These are phyloP conservation scores for Penicillium decumbens DNA, from an alignment of 2,329 filamentous ascomycete species.

Conservation along the genomic window DNA sequence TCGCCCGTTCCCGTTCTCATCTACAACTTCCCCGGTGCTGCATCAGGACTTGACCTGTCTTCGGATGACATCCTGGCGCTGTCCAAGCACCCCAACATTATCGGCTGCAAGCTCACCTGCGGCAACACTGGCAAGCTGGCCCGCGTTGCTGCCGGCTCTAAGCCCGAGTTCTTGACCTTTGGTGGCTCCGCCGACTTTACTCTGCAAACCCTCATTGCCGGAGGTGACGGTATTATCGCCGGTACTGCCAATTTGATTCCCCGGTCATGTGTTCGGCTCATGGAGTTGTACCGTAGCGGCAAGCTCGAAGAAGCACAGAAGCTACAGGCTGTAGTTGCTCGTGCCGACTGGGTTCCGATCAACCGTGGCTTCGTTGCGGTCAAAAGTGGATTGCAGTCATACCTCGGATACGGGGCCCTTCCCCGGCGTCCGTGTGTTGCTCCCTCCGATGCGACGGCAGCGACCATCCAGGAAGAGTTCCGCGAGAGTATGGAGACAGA, in stretches of 20 bases:
- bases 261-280: constrained; percentile 72
- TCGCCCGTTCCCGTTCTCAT: constrained; percentile 62
- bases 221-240: constrained; percentile 78
- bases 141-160: constrained; percentile 52
- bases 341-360: constrained; percentile 77
- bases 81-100: constrained; percentile 59
- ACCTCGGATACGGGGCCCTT: constrained; percentile 75
- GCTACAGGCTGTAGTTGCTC: constrained; percentile 71
- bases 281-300: constrained; percentile 69
- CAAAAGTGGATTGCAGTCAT: constrained; percentile 73
- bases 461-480: constrained; percentile 35
- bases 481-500: constrained; percentile 39
- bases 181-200: constrained; percentile 87
- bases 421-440: constrained; percentile 62
- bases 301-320: constrained; percentile 69
- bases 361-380: constrained; percentile 82
- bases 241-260: constrained; percentile 82
- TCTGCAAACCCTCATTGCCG: constrained; percentile 71
- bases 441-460: constrained; percentile 37
- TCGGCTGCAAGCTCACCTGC: constrained; percentile 68
- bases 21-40: constrained; percentile 68
- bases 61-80: constrained; percentile 60
- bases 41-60: constrained; percentile 62
- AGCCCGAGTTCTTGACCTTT: constrained; percentile 68
- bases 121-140: constrained; percentile 70